These are phyloP conservation scores for Takashimella tepidaria DNA, from an alignment of 1,284 basidiomycete species.

Conservation along the genomic window DNA sequence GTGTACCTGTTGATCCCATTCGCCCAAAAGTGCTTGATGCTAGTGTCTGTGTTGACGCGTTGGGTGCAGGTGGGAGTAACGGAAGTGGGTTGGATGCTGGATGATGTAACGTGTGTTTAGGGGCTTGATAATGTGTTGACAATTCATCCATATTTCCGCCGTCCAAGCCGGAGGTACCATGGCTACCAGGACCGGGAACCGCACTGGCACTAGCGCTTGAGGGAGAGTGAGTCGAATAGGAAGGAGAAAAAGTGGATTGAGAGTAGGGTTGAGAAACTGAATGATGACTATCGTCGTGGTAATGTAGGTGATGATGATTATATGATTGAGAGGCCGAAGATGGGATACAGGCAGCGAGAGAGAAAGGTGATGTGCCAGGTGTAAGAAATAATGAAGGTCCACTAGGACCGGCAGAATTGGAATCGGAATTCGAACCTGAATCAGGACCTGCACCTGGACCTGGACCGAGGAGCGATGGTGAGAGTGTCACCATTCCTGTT, in stretches of 20 bases:
- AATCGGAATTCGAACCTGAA: conserved; percentile 39
- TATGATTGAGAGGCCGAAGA: conserved; percentile 36
- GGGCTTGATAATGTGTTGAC: conserved; percentile 59
- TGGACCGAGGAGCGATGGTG: neutral
- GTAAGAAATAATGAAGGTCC: conserved; percentile 11
- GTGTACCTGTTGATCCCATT: conserved; percentile 49
- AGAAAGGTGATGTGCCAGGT: conserved; percentile 49
- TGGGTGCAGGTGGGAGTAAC: conserved; percentile 78
- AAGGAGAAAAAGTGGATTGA: neutral
- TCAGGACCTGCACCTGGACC: conserved; percentile 3
- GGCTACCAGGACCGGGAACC: neutral
- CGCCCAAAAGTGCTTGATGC: conserved; percentile 84
- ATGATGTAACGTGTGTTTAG: conserved; percentile 81
- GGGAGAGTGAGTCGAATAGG: conserved; percentile 4
- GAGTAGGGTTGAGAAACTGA: neutral
- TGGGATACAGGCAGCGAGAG: conserved; percentile 57
- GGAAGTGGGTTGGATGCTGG: conserved; percentile 93
- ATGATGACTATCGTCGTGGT: too few species aligned
- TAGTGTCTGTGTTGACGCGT: conserved; percentile 85
- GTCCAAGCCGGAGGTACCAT: neutral
- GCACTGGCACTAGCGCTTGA: neutral
- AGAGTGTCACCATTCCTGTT: too few species aligned
- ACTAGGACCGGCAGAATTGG: conserved; percentile 10
- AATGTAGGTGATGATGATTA: neutral
- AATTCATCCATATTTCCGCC: too few species aligned